Percentiles rank a stretch among this genome's conserved stretches.
Evolutionary conservation across 257 asterid species (phyloP).

Genomic region (Nicotiana tabacum): DNA sequence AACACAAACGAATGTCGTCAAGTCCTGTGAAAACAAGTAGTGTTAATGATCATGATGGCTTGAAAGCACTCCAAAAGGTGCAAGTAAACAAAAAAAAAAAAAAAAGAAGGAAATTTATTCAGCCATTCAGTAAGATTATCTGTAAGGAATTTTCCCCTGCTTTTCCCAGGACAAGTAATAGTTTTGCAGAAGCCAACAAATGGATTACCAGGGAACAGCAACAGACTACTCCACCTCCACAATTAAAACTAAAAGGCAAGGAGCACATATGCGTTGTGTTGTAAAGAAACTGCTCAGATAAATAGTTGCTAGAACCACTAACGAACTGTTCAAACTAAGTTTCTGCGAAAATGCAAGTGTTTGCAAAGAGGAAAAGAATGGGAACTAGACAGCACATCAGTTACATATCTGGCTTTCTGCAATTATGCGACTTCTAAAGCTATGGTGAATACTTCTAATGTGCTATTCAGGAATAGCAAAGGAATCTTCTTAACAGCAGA

Average conservation of each 20-base stretch:
- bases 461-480: background rate
- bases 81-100: background rate
- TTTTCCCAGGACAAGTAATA: background rate
- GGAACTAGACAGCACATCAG: background rate
- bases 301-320: background rate
- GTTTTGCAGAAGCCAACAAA: background rate
- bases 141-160: background rate
- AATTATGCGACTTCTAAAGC: background rate
- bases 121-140: background rate
- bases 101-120: background rate
- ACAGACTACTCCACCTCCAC: background rate
- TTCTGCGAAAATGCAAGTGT: background rate
- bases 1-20: constrained; percentile 89
- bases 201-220: background rate
- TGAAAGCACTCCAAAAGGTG: background rate
- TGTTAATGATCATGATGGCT: background rate
- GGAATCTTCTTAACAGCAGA: background rate
- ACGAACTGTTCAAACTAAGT: background rate
- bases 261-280: background rate
- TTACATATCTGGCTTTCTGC: background rate
- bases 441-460: background rate
- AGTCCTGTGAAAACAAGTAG: constrained; percentile 45
- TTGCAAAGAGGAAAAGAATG: background rate
- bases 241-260: background rate
- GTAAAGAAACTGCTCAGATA: background rate